These are phyloP conservation scores for Lasiodiplodia theobromae DNA, from an alignment of 2,329 filamentous ascomycete species.

Conservation along the genomic window DNA sequence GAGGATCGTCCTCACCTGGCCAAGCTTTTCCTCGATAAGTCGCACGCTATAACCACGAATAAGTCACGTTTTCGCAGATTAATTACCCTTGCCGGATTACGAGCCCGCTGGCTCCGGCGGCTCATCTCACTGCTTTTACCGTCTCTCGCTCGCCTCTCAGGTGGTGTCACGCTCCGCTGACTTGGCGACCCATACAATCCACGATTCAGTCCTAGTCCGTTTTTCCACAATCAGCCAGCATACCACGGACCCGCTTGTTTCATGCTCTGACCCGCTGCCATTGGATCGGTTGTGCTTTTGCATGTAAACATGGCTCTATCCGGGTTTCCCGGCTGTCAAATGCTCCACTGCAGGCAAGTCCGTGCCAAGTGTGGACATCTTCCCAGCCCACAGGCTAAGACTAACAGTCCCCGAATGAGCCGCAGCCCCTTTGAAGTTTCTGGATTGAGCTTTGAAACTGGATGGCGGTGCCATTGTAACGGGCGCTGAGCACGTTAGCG, in stretches of 20 bases:
- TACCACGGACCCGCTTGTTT: slow-evolving; percentile 14
- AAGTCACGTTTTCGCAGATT: slow-evolving; percentile 16
- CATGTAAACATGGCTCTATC: slow-evolving; percentile 5
- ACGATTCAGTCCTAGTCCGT: slow-evolving; percentile 18
- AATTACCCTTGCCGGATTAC: slow-evolving; percentile 11
- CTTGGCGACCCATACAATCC: slow-evolving; percentile 13
- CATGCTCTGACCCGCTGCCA: not conserved
- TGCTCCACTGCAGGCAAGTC: slow-evolving; percentile 14
- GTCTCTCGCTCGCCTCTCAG: not conserved
- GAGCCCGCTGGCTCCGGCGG: slow-evolving; percentile 20
- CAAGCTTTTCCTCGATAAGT: not conserved
- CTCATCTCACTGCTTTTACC: slow-evolving; percentile 13
- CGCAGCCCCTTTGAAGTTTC: slow-evolving; percentile 6
- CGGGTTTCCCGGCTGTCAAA: slow-evolving; percentile 11
- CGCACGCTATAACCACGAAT: slow-evolving; percentile 21
- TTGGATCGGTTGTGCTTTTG: slow-evolving; percentile 7
- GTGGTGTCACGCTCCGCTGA: slow-evolving; percentile 23
- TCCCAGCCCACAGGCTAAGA: slow-evolving; percentile 17
- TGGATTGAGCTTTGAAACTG: slow-evolving; percentile 1
- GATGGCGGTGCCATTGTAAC: slow-evolving; percentile 22
- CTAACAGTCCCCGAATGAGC: slow-evolving; percentile 13
- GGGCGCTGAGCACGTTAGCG: not conserved
- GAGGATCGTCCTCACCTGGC: not conserved
- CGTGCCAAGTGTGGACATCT: slow-evolving; percentile 6
- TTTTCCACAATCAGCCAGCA: slow-evolving; percentile 13